Evolutionary conservation across 1,284 basidiomycete genomes (phyloP).

Genomic region (Rugosomyces carneus): DNA sequence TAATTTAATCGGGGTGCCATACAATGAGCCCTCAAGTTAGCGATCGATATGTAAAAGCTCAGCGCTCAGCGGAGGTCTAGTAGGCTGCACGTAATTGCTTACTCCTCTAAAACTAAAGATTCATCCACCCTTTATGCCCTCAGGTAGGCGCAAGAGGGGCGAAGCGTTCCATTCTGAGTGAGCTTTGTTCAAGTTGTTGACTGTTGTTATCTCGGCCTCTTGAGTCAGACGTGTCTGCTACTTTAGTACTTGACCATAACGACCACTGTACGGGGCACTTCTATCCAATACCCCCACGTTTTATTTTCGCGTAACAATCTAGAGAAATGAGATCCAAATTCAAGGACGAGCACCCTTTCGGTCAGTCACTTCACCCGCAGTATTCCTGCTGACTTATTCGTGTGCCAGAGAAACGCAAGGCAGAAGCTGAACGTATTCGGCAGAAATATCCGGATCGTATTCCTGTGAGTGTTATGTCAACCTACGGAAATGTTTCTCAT

Average conservation of each 20-base stretch:
- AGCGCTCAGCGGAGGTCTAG: no score
- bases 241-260: background rate
- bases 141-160: no score
- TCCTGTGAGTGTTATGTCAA: constrained; percentile 59
- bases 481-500: background rate
- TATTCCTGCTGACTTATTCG: constrained; percentile 23
- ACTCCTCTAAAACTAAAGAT: no score
- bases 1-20: no score
- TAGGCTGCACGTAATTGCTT: no score
- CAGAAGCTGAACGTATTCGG: constrained; percentile 93
- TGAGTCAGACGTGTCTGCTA: background rate
- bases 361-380: constrained; percentile 41
- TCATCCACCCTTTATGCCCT: no score
- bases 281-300: background rate
- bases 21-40: no score
- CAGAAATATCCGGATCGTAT: constrained; percentile 99
- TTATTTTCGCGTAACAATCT: background rate
- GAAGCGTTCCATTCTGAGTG: no score
- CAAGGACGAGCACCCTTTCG: constrained; percentile 99
- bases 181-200: background rate
- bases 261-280: background rate
- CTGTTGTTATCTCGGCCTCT: background rate
- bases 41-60: no score
- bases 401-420: constrained; percentile 91
- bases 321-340: constrained; percentile 90